Base-by-base conservation (phyloP, 768 basidiomycete species). In the Lentinula lateritia region DNA sequence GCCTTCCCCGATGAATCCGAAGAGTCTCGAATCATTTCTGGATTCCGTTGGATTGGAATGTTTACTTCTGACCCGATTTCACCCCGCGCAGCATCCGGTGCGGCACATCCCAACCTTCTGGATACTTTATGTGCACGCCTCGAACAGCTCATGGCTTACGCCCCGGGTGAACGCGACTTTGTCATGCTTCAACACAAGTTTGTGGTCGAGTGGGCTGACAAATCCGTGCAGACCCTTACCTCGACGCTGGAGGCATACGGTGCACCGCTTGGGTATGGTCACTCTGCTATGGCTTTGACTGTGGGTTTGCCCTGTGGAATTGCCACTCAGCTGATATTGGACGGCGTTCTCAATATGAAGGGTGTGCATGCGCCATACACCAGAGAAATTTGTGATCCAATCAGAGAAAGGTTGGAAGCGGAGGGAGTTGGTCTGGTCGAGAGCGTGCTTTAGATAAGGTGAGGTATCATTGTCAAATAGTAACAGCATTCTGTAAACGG, bases 101-200 rank as follows among this genome's bases (percentile, higher is more conserved):
- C 59, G 6, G 16, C n/a, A 16, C 38, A 60, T 23, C 50, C 59
- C 39, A 95, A 91, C 76, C 81, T 96, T 66, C 85, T 99, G 65
- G 94, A 97, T 75, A 95, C 97, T 3, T 88, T 99, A 63, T 97
- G 95, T 72, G 92, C 85, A 2, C 87, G 82, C 20, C 83, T 99
- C 53, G 95, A 99, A 80, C 84, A 80, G 63, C 82, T 96, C 72
- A 97, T 98, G 92, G 84, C 87, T 74, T 98, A 96, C 76, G 90
- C 88, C 64, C 75, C 80, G 52, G 93, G 92, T 64, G 95, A 98
- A 75, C 88, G 93, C 10, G 96, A 99, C 74, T 84, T 98, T 63
- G 92, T 99, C 63, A 93, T 98, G 88, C 86, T 99, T 58, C 96
- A 98, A 76, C 96, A 99, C 84, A 96, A 95, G 79, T 98, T 99